Percentiles rank a stretch among this genome's conserved stretches.
Conservation (phyloP, 352 stramenopile genomes). For the Elongisporangium prolatum region DNA sequence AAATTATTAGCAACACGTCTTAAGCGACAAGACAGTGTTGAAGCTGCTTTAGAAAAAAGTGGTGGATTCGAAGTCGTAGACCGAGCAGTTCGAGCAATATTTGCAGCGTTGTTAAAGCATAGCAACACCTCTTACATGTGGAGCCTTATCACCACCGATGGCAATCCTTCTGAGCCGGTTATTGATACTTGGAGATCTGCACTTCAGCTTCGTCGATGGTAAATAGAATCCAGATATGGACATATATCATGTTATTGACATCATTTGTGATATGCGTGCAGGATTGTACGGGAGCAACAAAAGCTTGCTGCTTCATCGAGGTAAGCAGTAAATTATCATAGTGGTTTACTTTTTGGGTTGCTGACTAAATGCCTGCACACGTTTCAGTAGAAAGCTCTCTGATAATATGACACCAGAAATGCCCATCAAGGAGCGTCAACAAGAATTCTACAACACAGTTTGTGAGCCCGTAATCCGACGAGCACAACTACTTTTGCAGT, state of each 20-base stretch:
- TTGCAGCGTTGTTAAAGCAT: slow-evolving; percentile 80
- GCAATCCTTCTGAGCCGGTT: slow-evolving; percentile 53
- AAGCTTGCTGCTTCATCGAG: slow-evolving; percentile 65
- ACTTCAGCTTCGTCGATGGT: slow-evolving; percentile 80
- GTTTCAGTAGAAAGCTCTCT: background rate
- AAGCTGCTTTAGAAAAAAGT: slow-evolving; percentile 81
- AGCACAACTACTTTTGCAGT: slow-evolving; percentile 57
- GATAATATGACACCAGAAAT: background rate
- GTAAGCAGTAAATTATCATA: slow-evolving; percentile 14
- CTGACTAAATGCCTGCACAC: background rate
- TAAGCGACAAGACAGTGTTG: slow-evolving; percentile 81
- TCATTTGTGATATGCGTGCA: slow-evolving; percentile 11
- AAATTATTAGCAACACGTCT: slow-evolving; percentile 58
- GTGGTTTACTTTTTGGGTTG: background rate
- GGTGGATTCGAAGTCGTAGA: slow-evolving; percentile 79
- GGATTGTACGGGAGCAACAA: slow-evolving; percentile 87
- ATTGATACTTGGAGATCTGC: slow-evolving; percentile 73
- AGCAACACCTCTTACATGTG: slow-evolving; percentile 71
- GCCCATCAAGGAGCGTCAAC: slow-evolving; percentile 6
- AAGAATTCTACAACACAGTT: slow-evolving; percentile 69
- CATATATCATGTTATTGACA: background rate
- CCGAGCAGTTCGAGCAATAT: slow-evolving; percentile 69
- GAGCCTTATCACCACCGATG: slow-evolving; percentile 53
- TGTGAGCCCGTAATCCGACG: slow-evolving; percentile 74
- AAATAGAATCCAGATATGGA: slow-evolving; percentile 7